Percentiles rank a stretch among this genome's conserved stretches.
phyloP scores from a whole-genome alignment of 208 protist genomes.

The Trypanosoma melophagium region DNA sequence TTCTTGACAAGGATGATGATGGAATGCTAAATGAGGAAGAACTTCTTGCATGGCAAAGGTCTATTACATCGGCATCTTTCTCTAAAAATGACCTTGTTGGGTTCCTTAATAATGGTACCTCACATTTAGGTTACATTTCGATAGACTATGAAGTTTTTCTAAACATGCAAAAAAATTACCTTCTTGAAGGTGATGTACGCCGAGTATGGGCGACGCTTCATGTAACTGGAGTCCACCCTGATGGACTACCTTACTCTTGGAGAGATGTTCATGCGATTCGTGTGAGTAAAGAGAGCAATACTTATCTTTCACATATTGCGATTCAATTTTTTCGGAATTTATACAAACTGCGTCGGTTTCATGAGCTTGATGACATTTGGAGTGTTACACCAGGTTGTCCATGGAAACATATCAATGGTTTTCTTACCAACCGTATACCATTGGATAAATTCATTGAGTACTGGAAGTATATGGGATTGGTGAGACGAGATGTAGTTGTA shows the following conservation, averaged over 20 bases:
- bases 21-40: constrained; percentile 61
- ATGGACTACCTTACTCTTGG: constrained; percentile 81
- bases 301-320: constrained; percentile 75
- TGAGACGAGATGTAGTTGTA: constrained; percentile 66
- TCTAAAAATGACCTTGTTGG: constrained; percentile 35
- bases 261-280: constrained; percentile 71
- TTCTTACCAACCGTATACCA: constrained; percentile 46
- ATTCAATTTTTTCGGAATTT: constrained; percentile 86
- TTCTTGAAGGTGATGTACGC: constrained; percentile 34
- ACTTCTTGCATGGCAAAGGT: constrained; percentile 60
- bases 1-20: constrained; percentile 77
- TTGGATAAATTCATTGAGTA: constrained; percentile 80
- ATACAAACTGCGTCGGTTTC: constrained; percentile 66
- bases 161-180: constrained; percentile 38
- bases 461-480: constrained; percentile 87
- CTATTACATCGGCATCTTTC: constrained; percentile 38
- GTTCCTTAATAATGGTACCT: constrained; percentile 24
- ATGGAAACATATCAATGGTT: constrained; percentile 65
- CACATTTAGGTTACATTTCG: neutral
- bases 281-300: constrained; percentile 60
- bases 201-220: constrained; percentile 83
- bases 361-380: constrained; percentile 61
- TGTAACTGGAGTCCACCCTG: constrained; percentile 52
- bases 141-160: constrained; percentile 34
- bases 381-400: constrained; percentile 80